A percentile compares a stretch with the other conserved stretches of the same genome.
Conservation (phyloP, 306 rosid genomes). For the Dicorynia guianensis region DNA sequence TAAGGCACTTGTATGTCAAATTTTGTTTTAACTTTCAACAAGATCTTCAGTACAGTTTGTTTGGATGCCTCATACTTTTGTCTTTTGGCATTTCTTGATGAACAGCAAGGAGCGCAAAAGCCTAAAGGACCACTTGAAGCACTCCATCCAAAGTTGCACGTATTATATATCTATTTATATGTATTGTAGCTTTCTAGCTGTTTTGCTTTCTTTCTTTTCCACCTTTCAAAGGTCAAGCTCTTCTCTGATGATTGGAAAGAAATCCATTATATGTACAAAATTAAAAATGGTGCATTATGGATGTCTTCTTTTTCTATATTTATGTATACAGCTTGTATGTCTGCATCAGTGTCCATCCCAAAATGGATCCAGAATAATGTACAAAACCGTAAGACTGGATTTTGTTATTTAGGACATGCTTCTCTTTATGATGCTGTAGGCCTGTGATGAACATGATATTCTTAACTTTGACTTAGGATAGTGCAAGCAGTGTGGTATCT, state of each 20-base stretch:
- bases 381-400: background rate
- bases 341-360: background rate
- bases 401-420: conserved; percentile 11
- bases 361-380: conserved; percentile 13
- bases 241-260: background rate
- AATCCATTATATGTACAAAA: background rate
- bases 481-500: background rate
- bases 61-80: conserved; percentile 39
- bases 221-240: background rate
- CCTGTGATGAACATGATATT: conserved; percentile 5
- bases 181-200: background rate
- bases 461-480: conserved; percentile 10
- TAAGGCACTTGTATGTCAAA: conserved; percentile 19
- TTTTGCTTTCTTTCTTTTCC: background rate
- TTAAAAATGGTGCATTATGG: background rate
- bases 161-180: conserved; percentile 12
- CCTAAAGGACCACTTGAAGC: conserved; percentile 99
- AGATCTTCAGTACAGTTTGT: conserved; percentile 32
- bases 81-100: conserved; percentile 30
- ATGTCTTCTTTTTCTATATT: background rate
- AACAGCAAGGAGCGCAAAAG: conserved; percentile 83
- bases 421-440: conserved; percentile 12
- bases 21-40: conserved; percentile 1
- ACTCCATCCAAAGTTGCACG: conserved; percentile 99
- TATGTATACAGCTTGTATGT: background rate